phyloP scores from a whole-genome alignment of 441 rosid genomes.

The Euphorbia celastroides region DNA sequence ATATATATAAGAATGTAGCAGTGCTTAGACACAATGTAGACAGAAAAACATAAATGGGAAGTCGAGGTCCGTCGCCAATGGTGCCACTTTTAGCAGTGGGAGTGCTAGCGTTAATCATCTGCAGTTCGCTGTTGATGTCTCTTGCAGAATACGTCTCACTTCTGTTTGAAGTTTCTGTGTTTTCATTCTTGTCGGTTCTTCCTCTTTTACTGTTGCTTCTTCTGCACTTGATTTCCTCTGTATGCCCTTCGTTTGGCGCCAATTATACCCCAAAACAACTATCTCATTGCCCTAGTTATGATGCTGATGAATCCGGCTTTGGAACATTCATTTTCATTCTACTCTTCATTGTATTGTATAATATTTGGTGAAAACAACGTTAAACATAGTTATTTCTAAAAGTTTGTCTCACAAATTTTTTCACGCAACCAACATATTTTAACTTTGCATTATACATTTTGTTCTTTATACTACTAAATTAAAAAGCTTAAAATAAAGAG shows the following conservation, averaged over 20 bases:
- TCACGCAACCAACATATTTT: too few species aligned
- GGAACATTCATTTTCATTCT: conserved; percentile 36
- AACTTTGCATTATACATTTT: too few species aligned
- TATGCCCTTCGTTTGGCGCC: conserved; percentile 8
- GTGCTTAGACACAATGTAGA: too few species aligned
- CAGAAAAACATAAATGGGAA: conserved; percentile 22
- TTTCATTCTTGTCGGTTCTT: conserved; percentile 14
- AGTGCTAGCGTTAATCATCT: conserved; percentile 27
- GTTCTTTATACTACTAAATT: too few species aligned
- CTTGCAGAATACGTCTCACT: conserved; percentile 16
- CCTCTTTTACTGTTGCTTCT: conserved; percentile 26
- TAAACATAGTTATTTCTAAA: too few species aligned
- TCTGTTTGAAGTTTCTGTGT: conserved; percentile 13
- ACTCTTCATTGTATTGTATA: conserved; percentile 29
- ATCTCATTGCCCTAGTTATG: conserved; percentile 12
- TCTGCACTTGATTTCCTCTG: conserved; percentile 18
- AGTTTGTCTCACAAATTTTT: too few species aligned
- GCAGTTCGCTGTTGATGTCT: conserved; percentile 26
- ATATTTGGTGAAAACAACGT: conserved; percentile 19
- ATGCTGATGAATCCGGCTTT: conserved; percentile 29
- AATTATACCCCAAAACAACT: conserved; percentile 2
- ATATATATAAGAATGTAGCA: too few species aligned
- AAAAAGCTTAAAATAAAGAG: too few species aligned
- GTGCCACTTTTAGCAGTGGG: conserved; percentile 44
- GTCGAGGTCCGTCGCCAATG: conserved; percentile 40